phyloP scores from a whole-genome alignment of 352 stramenopile genomes.

The Pythium oligandrum region DNA sequence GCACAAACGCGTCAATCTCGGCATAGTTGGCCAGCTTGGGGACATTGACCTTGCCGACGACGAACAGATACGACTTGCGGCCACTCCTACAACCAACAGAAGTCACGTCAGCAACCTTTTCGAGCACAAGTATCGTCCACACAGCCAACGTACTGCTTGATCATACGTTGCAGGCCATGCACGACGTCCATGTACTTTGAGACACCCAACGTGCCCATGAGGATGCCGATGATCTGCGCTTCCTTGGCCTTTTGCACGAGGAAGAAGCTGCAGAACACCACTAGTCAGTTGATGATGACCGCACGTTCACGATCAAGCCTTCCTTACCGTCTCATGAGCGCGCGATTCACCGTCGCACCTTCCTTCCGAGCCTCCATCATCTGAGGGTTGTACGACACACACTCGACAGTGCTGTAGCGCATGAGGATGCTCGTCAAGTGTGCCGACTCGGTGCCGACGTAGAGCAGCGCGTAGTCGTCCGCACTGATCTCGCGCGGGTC shows the following conservation, averaged over 20 bases:
- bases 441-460: constrained; percentile 69
- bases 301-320: constrained; percentile 8
- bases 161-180: constrained; percentile 77
- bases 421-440: constrained; percentile 83
- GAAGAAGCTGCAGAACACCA: constrained; percentile 32
- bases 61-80: constrained; percentile 95
- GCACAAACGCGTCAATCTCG: constrained; percentile 96
- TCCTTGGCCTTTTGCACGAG: constrained; percentile 93
- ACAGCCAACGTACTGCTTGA: constrained; percentile 65
- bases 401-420: constrained; percentile 62
- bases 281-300: not conserved
- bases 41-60: constrained; percentile 96
- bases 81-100: constrained; percentile 57
- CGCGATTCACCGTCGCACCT: constrained; percentile 17
- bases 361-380: constrained; percentile 42
- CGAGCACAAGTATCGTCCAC: no score
- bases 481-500: constrained; percentile 23
- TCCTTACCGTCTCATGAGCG: constrained; percentile 25
- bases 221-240: constrained; percentile 93
- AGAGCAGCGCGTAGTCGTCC: constrained; percentile 49
- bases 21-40: constrained; percentile 97
- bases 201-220: constrained; percentile 94
- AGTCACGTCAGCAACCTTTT: not conserved
- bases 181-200: constrained; percentile 92
- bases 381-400: constrained; percentile 68